Conservation (phyloP, 2,329 filamentous ascomycete species). For the Talaromyces sp. region DNA sequence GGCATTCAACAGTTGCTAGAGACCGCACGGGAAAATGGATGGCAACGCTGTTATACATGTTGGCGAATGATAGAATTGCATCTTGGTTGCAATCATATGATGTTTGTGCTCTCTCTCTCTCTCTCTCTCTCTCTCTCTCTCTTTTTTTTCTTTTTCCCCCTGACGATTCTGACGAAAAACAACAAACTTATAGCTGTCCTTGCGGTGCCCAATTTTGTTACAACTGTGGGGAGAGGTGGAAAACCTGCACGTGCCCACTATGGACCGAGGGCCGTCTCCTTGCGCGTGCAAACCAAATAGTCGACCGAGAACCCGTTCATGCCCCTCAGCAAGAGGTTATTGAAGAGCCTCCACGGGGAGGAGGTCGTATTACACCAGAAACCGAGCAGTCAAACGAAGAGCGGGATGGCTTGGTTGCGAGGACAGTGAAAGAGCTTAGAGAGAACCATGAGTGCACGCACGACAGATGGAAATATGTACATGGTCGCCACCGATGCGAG, state of each 20-base stretch:
- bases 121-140: no score
- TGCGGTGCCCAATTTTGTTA: conserved; percentile 51
- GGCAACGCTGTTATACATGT: conserved; percentile 50
- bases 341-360: neutral
- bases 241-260: conserved; percentile 32
- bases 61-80: conserved; percentile 44
- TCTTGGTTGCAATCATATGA: conserved; percentile 54
- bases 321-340: neutral
- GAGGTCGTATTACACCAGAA: neutral
- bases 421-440: conserved; percentile 18
- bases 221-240: conserved; percentile 41
- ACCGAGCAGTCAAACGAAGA: neutral
- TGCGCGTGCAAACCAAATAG: conserved; percentile 27
- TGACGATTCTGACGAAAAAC: no score
- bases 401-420: neutral
- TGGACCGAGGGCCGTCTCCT: conserved; percentile 37
- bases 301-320: conserved; percentile 20
- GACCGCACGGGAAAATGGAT: conserved; percentile 40
- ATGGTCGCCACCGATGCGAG: conserved; percentile 37
- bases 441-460: conserved; percentile 41
- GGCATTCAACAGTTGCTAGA: conserved; percentile 36
- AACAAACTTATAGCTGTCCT: conserved; percentile 32
- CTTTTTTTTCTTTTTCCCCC: neutral
- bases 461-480: conserved; percentile 28
- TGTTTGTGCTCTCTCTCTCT: conserved; percentile 42